Percentiles rank a stretch among this genome's conserved stretches.
Conservation (phyloP, 148 eudicot genomes). For the Vaccinium vitisidaea region DNA sequence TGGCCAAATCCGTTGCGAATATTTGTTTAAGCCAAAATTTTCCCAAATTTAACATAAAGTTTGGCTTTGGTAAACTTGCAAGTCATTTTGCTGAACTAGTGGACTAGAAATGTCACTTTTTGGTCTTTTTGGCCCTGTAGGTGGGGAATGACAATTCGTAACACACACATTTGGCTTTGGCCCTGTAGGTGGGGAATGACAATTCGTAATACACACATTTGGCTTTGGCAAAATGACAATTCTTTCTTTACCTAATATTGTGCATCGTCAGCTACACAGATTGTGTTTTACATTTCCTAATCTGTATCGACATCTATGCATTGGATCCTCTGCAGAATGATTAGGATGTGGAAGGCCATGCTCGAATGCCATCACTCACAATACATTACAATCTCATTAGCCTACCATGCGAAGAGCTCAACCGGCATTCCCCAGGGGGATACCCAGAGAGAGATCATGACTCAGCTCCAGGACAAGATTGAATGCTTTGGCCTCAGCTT, state of each 20-base stretch:
- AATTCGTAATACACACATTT: too few relatives aligned
- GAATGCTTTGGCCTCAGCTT: constrained; percentile 95
- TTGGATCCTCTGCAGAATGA: constrained; percentile 51
- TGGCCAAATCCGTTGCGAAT: neutral
- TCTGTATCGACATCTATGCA: neutral
- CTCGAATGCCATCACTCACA: constrained; percentile 95
- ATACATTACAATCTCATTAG: constrained; percentile 88
- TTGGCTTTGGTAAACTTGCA: neutral
- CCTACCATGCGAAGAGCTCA: constrained; percentile 73
- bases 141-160: neutral
- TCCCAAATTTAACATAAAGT: neutral
- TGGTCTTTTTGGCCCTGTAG: neutral
- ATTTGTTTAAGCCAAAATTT: neutral
- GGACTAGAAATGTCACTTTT: neutral
- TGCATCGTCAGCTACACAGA: neutral
- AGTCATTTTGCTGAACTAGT: neutral
- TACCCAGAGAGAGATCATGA: constrained; percentile 52
- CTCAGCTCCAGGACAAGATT: constrained; percentile 70
- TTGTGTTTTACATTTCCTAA: neutral
- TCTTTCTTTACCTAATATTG: neutral
- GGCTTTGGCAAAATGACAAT: neutral
- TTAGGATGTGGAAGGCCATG: constrained; percentile 97
- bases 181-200: neutral
- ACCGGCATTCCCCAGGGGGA: constrained; percentile 45
- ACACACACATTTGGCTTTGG: neutral